These are phyloP conservation scores for Heteromeles arbutifolia DNA, from an alignment of 306 rosid genomes.

Conservation along the genomic window DNA sequence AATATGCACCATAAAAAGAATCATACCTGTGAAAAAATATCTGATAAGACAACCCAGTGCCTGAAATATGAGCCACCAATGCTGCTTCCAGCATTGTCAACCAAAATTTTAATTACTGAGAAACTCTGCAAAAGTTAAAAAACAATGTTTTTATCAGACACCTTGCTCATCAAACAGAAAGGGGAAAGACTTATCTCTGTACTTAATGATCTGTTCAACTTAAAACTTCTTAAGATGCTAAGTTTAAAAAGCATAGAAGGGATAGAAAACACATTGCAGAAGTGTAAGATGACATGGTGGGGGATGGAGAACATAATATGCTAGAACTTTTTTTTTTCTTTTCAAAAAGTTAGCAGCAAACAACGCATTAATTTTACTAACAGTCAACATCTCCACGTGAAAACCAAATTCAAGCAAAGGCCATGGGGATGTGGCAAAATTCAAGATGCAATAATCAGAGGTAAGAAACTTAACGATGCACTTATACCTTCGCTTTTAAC, in stretches of 20 bases:
- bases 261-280: neutral
- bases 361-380: neutral
- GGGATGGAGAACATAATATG: neutral
- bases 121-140: constrained; percentile 57
- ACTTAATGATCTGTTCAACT: neutral
- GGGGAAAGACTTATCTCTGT: neutral
- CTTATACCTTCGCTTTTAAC: constrained; percentile 58
- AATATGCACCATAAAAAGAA: constrained; percentile 16
- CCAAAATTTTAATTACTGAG: constrained; percentile 60
- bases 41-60: constrained; percentile 74
- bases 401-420: constrained; percentile 1
- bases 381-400: neutral
- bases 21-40: constrained; percentile 72
- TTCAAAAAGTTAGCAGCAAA: no score
- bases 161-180: neutral
- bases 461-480: constrained; percentile 17
- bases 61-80: constrained; percentile 45
- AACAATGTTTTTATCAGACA: constrained; percentile 2
- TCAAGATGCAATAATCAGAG: constrained; percentile 11
- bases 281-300: neutral
- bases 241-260: neutral
- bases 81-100: constrained; percentile 51
- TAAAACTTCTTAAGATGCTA: neutral
- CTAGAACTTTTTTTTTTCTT: neutral
- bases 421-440: neutral